These are phyloP conservation scores for Candida albicans DNA, from an alignment of 1,139 yeast species.

Conservation along the genomic window DNA sequence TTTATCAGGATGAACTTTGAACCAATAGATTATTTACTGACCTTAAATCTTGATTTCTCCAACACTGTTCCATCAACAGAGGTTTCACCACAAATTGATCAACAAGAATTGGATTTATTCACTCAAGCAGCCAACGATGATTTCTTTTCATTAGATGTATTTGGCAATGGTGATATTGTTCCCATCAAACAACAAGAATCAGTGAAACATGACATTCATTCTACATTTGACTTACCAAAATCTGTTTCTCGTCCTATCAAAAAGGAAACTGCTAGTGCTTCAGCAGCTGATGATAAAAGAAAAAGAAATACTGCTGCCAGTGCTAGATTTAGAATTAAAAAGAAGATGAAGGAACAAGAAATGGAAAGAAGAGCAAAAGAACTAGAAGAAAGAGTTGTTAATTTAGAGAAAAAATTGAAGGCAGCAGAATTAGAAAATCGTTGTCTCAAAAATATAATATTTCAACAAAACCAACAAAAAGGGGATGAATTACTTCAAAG, in stretches of 20 bases:
- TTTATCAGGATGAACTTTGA: constrained; percentile 37
- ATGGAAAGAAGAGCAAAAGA: constrained; percentile 52
- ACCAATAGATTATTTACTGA: constrained; percentile 45
- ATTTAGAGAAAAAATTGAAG: constrained; percentile 45
- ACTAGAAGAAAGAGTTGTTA: constrained; percentile 40
- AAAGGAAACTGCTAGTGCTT: constrained; percentile 9
- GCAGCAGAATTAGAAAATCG: constrained; percentile 78
- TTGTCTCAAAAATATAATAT: constrained; percentile 53
- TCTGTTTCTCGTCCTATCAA: not conserved
- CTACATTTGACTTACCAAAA: not conserved
- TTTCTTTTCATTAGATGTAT: constrained; percentile 49
- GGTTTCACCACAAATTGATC: constrained; percentile 25
- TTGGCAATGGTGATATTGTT: constrained; percentile 26
- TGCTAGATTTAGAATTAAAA: constrained; percentile 61
- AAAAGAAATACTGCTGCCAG: constrained; percentile 64
- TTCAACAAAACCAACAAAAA: constrained; percentile 49
- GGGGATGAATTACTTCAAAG: constrained; percentile 31
- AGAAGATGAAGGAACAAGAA: constrained; percentile 58
- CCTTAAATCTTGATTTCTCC: constrained; percentile 38
- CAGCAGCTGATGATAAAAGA: constrained; percentile 41
- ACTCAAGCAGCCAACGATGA: constrained; percentile 35
- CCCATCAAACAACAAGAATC: constrained; percentile 16
- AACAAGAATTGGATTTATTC: constrained; percentile 44
- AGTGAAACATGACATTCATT: constrained; percentile 12
- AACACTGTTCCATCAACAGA: constrained; percentile 13